Conservation (phyloP, 2,329 filamentous ascomycete genomes). For the Aspergillus carbonarius region DNA sequence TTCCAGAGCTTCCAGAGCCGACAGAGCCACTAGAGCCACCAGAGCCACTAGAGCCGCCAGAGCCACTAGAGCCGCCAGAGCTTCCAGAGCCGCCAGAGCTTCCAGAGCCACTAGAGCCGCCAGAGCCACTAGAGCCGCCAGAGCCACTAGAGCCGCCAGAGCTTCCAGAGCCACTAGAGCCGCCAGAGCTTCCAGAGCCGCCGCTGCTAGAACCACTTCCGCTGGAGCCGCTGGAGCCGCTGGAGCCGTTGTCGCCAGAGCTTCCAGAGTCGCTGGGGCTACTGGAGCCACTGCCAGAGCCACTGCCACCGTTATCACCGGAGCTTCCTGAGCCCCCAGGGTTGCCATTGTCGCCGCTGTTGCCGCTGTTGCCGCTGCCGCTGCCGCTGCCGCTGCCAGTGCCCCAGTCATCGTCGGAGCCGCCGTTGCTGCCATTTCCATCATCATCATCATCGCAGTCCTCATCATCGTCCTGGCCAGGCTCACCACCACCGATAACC, state of each 20-base stretch:
- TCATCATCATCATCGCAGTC: not conserved
- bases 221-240: not conserved
- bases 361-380: not conserved
- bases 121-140: not conserved
- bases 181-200: not conserved
- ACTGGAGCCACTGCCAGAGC: not conserved
- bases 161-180: not conserved
- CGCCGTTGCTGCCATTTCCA: not conserved
- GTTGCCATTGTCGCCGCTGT: not conserved
- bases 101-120: not conserved
- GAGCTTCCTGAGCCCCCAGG: not conserved
- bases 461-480: not conserved
- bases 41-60: not conserved
- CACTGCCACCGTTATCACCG: not conserved
- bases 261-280: too few species aligned
- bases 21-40: not conserved
- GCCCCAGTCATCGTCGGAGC: not conserved
- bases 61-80: not conserved
- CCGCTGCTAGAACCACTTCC: not conserved
- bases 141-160: not conserved
- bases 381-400: not conserved
- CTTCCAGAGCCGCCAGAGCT: not conserved
- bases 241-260: not conserved
- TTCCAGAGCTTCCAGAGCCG: not conserved
- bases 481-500: not conserved